Conservation (phyloP, 495 filamentous ascomycete genomes). For the Lasiosphaeris hirsuta region DNA sequence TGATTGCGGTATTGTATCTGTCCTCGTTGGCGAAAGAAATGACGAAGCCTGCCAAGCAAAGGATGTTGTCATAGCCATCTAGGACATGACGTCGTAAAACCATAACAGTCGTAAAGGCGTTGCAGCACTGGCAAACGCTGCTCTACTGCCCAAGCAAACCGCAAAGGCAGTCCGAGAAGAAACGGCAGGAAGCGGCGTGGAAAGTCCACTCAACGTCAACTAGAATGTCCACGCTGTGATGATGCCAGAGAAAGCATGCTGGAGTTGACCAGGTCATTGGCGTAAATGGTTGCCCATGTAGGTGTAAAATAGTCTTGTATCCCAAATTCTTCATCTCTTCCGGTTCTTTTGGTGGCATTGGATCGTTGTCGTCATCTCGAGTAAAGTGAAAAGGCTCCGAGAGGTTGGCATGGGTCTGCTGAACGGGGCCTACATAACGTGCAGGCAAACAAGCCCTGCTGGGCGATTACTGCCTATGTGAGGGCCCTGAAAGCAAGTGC, state of each 20-base stretch:
- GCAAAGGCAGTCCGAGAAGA: background rate
- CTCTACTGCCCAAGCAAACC: conserved; percentile 1
- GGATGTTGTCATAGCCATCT: conserved; percentile 34
- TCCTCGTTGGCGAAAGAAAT: conserved; percentile 10
- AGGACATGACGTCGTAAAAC: conserved; percentile 40
- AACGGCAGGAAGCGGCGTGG: no score
- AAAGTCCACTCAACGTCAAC: no score
- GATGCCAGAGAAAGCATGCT: conserved; percentile 7
- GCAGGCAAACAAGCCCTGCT: background rate
- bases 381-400: conserved; percentile 11
- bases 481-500: background rate
- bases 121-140: conserved; percentile 2
- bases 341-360: conserved; percentile 21
- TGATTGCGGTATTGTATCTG: conserved; percentile 19
- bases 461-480: background rate
- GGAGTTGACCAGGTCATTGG: conserved; percentile 19
- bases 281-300: conserved; percentile 36
- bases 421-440: background rate
- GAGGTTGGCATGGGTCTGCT: background rate
- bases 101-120: conserved; percentile 36
- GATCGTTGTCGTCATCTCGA: conserved; percentile 28
- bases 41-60: conserved; percentile 15
- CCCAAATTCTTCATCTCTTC: conserved; percentile 30
- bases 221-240: no score
- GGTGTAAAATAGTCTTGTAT: conserved; percentile 30